Base-by-base conservation (phyloP, 371 early-diverging fungal genomes). In the Rhizomucor miehei region DNA sequence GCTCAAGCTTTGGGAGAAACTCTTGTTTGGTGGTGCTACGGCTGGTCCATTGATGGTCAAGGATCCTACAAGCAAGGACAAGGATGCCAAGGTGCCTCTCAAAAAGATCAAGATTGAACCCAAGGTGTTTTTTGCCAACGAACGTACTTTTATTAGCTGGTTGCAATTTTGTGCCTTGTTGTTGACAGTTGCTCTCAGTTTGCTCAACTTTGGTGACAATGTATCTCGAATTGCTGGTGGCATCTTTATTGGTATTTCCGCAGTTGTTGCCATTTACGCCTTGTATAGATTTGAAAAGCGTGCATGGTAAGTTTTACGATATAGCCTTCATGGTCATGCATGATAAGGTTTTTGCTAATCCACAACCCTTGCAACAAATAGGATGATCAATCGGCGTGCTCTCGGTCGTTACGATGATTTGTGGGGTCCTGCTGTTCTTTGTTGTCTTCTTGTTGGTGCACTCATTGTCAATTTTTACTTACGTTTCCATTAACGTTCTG, bases 61-160 rank as follows among this genome's bases (percentile, higher is more conserved):
- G 50, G 57, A 65, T 35, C 57, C 60, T 0, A 55, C 62, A 23
- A 47, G 67, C 44, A 61, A 63, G 21, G 25, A 24, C 48, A 53
- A 59, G 44, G 48, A 40, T 34, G 41, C 54, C 12, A 14, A 14
- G 14, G 57, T 67, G 38, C 60, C 67, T 14, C 84, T 87, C 2
- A 81, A 89, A 2, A 90, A 93, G 9, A 89, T 93, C 46, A 87
- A 97, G 20, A 88, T 99, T 1, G 99, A 99, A 63, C 99, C 99
- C 51, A 99, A 99, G 75, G 98, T 98, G 19, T 99, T 90, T 73
- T 99, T 99, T 78, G 99, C 99, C 46, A 99, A 99, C 66, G 99
- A 99, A 79, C 85, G 99, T 53, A 99, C 99, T 2, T 99, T 99
- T 76, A 79, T 99, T 44, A 85, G 93, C 14, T 91, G 92, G 92